Evolutionary conservation across 441 rosid species (phyloP).

Genomic region (Arabidopsis hybrid): DNA sequence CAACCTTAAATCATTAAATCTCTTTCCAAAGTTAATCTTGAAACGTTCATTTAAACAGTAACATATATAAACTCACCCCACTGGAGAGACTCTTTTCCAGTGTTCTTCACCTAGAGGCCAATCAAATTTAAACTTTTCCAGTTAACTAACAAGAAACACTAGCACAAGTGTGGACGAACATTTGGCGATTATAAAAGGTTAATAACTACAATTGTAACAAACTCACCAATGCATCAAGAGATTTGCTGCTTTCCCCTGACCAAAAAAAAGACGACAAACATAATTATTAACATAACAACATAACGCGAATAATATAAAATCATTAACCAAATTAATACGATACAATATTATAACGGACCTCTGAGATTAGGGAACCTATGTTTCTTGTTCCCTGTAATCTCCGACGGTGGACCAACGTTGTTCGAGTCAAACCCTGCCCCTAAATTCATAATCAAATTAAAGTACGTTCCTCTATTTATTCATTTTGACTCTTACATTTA

Average conservation of each 20-base stretch:
- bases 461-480: neutral
- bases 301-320: neutral
- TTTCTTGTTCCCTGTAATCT: conserved; percentile 55
- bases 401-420: conserved; percentile 46
- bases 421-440: conserved; percentile 64
- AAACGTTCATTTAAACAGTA: neutral
- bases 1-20: neutral
- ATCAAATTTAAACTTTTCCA: neutral
- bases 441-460: conserved; percentile 8
- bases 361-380: conserved; percentile 64
- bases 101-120: conserved; percentile 73
- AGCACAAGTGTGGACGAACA: neutral
- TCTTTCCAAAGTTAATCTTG: neutral
- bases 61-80: conserved; percentile 68
- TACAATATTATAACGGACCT: conserved; percentile 50
- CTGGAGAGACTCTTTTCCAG: conserved; percentile 90
- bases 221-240: conserved; percentile 90
- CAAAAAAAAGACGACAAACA: neutral
- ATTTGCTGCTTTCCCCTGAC: conserved; percentile 73
- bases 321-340: conserved; percentile 1
- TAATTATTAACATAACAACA: neutral
- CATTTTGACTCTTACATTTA: neutral
- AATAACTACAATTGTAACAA: neutral
- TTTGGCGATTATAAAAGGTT: neutral
- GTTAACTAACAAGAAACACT: neutral